A percentile compares a stretch with the other conserved stretches of the same genome.
Conservation (phyloP, 768 basidiomycete species). For the Rhizopogon vulgaris region DNA sequence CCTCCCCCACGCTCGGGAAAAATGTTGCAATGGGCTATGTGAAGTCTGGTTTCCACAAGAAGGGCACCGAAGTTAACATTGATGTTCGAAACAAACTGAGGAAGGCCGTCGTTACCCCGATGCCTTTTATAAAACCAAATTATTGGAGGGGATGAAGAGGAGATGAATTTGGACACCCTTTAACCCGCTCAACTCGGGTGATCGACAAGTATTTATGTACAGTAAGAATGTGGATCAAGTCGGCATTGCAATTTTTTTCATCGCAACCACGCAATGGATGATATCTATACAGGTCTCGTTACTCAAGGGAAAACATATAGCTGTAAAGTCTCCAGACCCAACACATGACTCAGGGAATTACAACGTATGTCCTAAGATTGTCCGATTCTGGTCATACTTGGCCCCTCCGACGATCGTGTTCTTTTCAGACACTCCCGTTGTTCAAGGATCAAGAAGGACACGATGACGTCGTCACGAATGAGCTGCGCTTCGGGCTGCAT, state of each 20-base stretch:
- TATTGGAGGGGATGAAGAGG: slow-evolving; percentile 62
- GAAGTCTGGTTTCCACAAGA: slow-evolving; percentile 77
- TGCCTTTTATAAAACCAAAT: slow-evolving; percentile 84
- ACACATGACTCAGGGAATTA: not conserved
- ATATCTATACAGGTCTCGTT: not conserved
- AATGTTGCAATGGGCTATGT: slow-evolving; percentile 98
- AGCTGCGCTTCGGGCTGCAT: slow-evolving; percentile 5
- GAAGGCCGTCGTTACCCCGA: slow-evolving; percentile 64
- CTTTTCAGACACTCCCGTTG: slow-evolving; percentile 6
- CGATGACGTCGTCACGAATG: slow-evolving; percentile 10
- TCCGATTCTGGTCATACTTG: slow-evolving; percentile 10
- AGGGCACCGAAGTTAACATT: slow-evolving; percentile 78
- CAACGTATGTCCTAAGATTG: slow-evolving; percentile 1
- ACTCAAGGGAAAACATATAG: not conserved
- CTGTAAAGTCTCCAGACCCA: not conserved
- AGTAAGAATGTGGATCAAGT: not conserved
- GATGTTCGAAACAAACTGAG: slow-evolving; percentile 80
- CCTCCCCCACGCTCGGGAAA: slow-evolving; percentile 80
- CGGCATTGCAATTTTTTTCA: not conserved
- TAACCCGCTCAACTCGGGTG: not conserved
- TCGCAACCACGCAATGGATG: not conserved
- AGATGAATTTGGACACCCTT: not conserved
- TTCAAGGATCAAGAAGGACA: slow-evolving; percentile 11
- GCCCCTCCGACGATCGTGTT: slow-evolving; percentile 7
- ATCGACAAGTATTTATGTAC: not conserved